These are phyloP conservation scores for Ophiostoma sp. DNA, from an alignment of 2,329 filamentous ascomycete genomes.

Conservation along the genomic window DNA sequence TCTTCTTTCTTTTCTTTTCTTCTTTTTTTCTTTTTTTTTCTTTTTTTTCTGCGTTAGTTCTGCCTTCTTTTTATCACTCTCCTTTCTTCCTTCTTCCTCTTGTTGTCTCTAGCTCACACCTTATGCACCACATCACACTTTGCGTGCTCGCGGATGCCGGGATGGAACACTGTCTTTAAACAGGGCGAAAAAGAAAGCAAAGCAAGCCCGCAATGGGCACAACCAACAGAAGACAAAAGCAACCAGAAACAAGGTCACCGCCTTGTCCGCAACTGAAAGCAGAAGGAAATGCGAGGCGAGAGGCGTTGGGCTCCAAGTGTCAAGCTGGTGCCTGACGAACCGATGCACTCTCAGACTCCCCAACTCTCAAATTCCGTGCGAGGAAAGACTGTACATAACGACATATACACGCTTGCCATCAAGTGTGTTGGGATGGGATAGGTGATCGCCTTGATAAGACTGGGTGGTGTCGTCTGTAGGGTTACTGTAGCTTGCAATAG, in stretches of 20 bases:
- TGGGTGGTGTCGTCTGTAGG: too few species aligned
- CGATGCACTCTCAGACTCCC: background rate
- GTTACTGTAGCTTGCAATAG: too few species aligned
- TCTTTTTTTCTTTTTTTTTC: background rate
- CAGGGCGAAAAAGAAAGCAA: background rate
- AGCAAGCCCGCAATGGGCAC: background rate
- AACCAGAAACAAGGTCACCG: background rate
- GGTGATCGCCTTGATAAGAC: too few species aligned
- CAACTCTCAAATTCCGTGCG: too few species aligned
- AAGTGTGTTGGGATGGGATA: too few species aligned
- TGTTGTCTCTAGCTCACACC: background rate
- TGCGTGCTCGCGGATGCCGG: constrained; percentile 11
- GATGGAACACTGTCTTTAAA: background rate
- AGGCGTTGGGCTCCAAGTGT: background rate
- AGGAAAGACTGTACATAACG: too few species aligned
- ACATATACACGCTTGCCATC: too few species aligned
- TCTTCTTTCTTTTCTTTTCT: background rate
- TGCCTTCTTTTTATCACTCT: background rate
- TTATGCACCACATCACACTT: background rate
- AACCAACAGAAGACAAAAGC: constrained; percentile 1
- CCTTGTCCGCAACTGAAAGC: background rate
- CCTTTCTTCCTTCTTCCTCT: background rate
- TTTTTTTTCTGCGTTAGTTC: background rate
- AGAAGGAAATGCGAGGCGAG: constrained; percentile 2
- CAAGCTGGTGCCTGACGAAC: constrained; percentile 4